Evolutionary conservation across 306 rosid species (phyloP).

Genomic region (Spatholobus suberectus): DNA sequence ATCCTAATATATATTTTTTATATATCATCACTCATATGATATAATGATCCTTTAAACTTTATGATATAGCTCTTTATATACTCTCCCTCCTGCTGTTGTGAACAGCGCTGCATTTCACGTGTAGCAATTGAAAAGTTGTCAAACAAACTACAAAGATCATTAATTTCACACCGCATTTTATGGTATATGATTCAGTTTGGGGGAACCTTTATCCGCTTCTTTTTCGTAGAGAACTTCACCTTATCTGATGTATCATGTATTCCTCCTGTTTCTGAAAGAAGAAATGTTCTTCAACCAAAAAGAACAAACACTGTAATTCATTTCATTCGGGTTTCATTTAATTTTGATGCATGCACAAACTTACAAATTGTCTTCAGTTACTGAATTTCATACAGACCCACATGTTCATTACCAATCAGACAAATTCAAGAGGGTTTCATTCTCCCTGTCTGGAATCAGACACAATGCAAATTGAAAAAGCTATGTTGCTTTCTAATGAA

Average conservation of each 20-base stretch:
- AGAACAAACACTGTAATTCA: constrained; percentile 5
- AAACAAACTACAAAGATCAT: not conserved
- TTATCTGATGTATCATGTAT: not conserved
- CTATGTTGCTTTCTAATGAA: constrained; percentile 28
- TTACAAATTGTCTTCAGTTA: constrained; percentile 16
- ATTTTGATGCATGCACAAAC: constrained; percentile 16
- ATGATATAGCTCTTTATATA: too few species aligned
- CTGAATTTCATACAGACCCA: constrained; percentile 33
- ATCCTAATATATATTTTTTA: too few species aligned
- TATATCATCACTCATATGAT: too few species aligned
- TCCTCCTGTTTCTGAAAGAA: not conserved
- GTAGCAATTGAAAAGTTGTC: not conserved
- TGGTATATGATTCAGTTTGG: constrained; percentile 8
- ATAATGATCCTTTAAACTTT: too few species aligned
- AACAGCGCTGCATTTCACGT: too few species aligned
- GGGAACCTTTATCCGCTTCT: not conserved
- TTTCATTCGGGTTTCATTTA: not conserved
- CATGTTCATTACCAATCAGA: constrained; percentile 37
- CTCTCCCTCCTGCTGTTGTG: too few species aligned
- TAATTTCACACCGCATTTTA: constrained; percentile 1
- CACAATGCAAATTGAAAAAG: constrained; percentile 18
- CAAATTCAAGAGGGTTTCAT: not conserved
- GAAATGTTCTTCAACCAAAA: not conserved
- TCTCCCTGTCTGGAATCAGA: constrained; percentile 4
- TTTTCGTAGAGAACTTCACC: not conserved